phyloP scores from a whole-genome alignment of 306 rosid species.

The Acacia crassicarpa region DNA sequence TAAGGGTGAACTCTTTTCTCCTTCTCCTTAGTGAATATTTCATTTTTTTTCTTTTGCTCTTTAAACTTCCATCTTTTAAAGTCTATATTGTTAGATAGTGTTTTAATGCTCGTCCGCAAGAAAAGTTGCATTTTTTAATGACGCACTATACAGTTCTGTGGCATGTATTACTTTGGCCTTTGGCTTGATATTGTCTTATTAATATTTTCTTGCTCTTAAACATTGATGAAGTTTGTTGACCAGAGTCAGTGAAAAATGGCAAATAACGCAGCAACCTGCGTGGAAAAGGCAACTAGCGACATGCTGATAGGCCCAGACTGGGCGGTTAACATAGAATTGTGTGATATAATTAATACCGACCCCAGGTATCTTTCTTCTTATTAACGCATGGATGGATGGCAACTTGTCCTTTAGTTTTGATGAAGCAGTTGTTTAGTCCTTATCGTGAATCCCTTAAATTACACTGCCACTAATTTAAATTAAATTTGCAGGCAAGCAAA shows the following conservation, averaged over 20 bases:
- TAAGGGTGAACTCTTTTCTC: not conserved
- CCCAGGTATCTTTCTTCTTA: slow-evolving; percentile 63
- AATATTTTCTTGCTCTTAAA: slow-evolving; percentile 9
- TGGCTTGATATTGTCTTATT: slow-evolving; percentile 23
- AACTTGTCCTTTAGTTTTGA: slow-evolving; percentile 20
- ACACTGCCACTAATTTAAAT: slow-evolving; percentile 24
- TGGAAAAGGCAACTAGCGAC: slow-evolving; percentile 96
- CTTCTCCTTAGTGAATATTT: not conserved
- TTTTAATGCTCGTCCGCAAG: not conserved
- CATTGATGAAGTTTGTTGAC: slow-evolving; percentile 33
- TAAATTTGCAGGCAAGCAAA: slow-evolving; percentile 84
- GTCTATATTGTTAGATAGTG: not conserved
- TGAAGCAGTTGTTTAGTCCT: not conserved
- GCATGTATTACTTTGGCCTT: not conserved
- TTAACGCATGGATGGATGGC: not conserved
- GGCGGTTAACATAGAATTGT: slow-evolving; percentile 91
- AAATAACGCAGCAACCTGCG: slow-evolving; percentile 73
- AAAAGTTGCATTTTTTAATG: not conserved
- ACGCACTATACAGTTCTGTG: not conserved
- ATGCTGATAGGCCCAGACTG: slow-evolving; percentile 95
- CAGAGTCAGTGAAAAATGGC: slow-evolving; percentile 55
- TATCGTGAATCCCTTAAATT: slow-evolving; percentile 12
- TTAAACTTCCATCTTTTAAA: not conserved
- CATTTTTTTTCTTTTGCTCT: no score
- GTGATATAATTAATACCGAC: slow-evolving; percentile 82